These are phyloP conservation scores for Amborella trichopoda DNA, from an alignment of 164 flowering plant genomes.

Conservation along the genomic window DNA sequence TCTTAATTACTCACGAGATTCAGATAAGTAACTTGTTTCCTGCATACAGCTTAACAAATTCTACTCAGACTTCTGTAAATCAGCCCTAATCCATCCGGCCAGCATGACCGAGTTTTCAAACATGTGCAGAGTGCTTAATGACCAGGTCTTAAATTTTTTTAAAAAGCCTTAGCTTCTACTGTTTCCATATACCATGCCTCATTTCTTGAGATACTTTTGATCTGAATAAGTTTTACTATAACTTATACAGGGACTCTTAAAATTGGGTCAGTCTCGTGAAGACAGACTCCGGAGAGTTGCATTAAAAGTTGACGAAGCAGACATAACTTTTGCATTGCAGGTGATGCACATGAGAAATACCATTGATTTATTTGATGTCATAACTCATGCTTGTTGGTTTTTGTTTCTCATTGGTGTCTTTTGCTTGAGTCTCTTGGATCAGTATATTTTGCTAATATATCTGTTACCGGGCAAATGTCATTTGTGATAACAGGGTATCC, in stretches of 20 bases:
- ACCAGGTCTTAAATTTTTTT: conserved; percentile 52
- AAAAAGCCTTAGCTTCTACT: background rate
- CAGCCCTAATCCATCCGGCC: conserved; percentile 43
- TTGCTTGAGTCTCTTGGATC: background rate
- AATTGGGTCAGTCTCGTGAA: conserved; percentile 59
- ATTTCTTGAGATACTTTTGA: background rate
- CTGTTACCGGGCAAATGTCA: too few species aligned
- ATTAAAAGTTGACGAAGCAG: conserved; percentile 66
- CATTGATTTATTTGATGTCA: background rate
- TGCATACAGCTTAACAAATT: conserved; percentile 57
- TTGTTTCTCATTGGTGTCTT: background rate
- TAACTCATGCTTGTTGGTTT: background rate
- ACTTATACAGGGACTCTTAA: conserved; percentile 80
- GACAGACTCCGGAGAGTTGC: conserved; percentile 57
- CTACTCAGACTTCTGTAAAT: conserved; percentile 62
- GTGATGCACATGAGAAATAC: conserved; percentile 9
- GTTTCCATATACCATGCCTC: background rate
- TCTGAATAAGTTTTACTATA: conserved; percentile 7
- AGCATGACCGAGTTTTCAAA: conserved; percentile 58
- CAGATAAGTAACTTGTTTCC: conserved; percentile 1
- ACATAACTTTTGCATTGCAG: conserved; percentile 78
- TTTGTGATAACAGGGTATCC: conserved; percentile 1
- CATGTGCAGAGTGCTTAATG: conserved; percentile 72
- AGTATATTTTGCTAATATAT: background rate
- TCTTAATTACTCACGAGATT: background rate